Percentiles rank a stretch among this genome's conserved stretches.
Conservation (phyloP, 257 asterid genomes). For the Penstemon davidsonii region DNA sequence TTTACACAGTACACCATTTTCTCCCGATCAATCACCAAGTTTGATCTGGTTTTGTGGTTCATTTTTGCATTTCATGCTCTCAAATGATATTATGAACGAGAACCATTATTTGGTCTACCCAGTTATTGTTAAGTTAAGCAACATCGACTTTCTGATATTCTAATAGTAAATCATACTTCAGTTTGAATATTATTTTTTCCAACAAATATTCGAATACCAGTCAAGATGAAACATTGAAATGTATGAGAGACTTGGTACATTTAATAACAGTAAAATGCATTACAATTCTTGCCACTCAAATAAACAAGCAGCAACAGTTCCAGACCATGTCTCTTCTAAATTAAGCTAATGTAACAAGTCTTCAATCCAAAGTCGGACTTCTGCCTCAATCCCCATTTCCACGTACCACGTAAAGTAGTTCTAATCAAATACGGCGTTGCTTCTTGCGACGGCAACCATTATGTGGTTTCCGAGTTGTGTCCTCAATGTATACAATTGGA, state of each 20-base stretch:
- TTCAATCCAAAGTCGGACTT: conserved; percentile 36
- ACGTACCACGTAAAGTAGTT: conserved; percentile 11
- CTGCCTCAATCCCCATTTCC: conserved; percentile 45
- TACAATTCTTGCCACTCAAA: conserved; percentile 9
- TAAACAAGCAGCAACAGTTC: conserved; percentile 18
- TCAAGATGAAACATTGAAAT: conserved; percentile 22
- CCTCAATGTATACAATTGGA: conserved; percentile 81
- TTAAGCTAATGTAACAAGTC: conserved; percentile 24
- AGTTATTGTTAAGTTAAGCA: no score
- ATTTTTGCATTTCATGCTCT: no score
- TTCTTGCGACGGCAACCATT: conserved; percentile 85
- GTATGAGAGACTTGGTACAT: conserved; percentile 5
- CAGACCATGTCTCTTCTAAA: conserved; percentile 13
- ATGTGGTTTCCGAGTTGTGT: conserved; percentile 81
- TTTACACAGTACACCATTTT: no score
- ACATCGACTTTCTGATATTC: neutral
- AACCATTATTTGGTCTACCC: no score
- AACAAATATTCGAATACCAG: neutral
- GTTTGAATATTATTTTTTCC: neutral
- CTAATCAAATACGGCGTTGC: conserved; percentile 64
- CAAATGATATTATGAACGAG: no score
- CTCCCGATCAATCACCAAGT: no score
- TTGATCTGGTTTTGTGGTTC: no score
- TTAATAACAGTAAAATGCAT: conserved; percentile 20
- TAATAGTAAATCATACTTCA: no score